Evolutionary conservation across 2,329 filamentous ascomycete genomes (phyloP).

Genomic region (Dothiorella sarmentorum): DNA sequence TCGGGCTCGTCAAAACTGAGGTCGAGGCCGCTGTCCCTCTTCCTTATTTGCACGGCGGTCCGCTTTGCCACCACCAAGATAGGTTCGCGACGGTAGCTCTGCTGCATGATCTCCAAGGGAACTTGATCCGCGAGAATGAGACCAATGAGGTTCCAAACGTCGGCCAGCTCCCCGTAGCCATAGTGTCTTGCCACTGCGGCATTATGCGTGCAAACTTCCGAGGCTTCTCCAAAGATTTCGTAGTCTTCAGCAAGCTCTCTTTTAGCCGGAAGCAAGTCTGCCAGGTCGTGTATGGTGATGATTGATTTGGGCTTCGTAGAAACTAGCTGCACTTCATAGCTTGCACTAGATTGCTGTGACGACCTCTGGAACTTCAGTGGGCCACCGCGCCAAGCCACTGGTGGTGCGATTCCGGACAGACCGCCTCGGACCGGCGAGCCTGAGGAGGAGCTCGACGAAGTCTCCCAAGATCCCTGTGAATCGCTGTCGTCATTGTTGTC

Average conservation of each 20-base stretch:
- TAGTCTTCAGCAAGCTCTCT: constrained; percentile 74
- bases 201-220: constrained; percentile 82
- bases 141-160: constrained; percentile 79
- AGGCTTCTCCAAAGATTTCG: constrained; percentile 75
- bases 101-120: constrained; percentile 62
- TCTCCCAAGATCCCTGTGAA: constrained; percentile 19
- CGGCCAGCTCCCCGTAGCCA: constrained; percentile 67
- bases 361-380: constrained; percentile 56
- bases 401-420: constrained; percentile 40
- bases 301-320: constrained; percentile 59
- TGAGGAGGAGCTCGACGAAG: constrained; percentile 35
- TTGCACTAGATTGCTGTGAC: constrained; percentile 34
- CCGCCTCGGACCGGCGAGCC: constrained; percentile 26
- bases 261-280: constrained; percentile 72
- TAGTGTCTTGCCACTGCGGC: constrained; percentile 70
- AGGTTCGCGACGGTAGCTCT: constrained; percentile 54
- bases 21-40: constrained; percentile 49
- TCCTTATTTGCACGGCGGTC: constrained; percentile 50
- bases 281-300: constrained; percentile 69
- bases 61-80: constrained; percentile 68
- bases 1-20: constrained; percentile 45
- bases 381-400: constrained; percentile 50
- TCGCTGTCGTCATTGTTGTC: constrained; percentile 30
- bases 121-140: constrained; percentile 75
- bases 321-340: constrained; percentile 21